Percentiles rank a stretch among this genome's conserved stretches.
These are phyloP conservation scores for Peltaster fructicola DNA, from an alignment of 2,329 filamentous ascomycete genomes.

Conservation along the genomic window DNA sequence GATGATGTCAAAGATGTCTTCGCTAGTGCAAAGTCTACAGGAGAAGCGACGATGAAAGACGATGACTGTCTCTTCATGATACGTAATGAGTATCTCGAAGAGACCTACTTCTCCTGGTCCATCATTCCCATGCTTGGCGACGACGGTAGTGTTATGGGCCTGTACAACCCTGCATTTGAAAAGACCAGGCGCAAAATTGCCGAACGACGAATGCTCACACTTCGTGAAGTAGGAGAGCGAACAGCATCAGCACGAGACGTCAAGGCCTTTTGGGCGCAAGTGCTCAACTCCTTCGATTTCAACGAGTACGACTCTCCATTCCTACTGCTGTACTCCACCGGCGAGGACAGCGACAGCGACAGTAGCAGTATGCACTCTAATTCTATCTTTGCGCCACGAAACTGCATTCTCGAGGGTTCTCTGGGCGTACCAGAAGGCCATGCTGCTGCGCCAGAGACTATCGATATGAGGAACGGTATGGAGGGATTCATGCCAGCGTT, in stretches of 20 bases:
- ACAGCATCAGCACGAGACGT: slow-evolving; percentile 57
- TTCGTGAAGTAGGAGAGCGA: slow-evolving; percentile 60
- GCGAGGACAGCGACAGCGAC: slow-evolving; percentile 54
- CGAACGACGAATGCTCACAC: slow-evolving; percentile 60
- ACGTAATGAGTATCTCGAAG: slow-evolving; percentile 53
- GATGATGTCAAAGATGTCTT: slow-evolving; percentile 51
- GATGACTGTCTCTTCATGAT: slow-evolving; percentile 61
- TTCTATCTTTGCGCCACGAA: slow-evolving; percentile 42
- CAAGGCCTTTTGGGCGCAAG: slow-evolving; percentile 54
- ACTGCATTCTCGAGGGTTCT: slow-evolving; percentile 52
- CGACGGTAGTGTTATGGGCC: slow-evolving; percentile 53
- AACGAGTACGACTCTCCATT: slow-evolving; percentile 65
- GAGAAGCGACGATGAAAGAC: slow-evolving; percentile 69
- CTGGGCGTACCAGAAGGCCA: slow-evolving; percentile 52
- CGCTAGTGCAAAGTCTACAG: slow-evolving; percentile 46
- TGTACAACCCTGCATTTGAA: slow-evolving; percentile 70
- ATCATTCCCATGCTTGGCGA: slow-evolving; percentile 60
- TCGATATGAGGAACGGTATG: slow-evolving; percentile 53
- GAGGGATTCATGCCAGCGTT: slow-evolving; percentile 64
- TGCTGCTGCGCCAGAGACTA: slow-evolving; percentile 36
- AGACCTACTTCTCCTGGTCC: slow-evolving; percentile 70
- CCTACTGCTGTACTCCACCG: slow-evolving; percentile 57
- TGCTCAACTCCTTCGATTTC: slow-evolving; percentile 50
- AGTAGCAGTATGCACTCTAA: slow-evolving; percentile 54
- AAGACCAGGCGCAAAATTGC: slow-evolving; percentile 64